Evolutionary conservation across 1,284 basidiomycete species (phyloP).

Genomic region (Tilletia horrida): DNA sequence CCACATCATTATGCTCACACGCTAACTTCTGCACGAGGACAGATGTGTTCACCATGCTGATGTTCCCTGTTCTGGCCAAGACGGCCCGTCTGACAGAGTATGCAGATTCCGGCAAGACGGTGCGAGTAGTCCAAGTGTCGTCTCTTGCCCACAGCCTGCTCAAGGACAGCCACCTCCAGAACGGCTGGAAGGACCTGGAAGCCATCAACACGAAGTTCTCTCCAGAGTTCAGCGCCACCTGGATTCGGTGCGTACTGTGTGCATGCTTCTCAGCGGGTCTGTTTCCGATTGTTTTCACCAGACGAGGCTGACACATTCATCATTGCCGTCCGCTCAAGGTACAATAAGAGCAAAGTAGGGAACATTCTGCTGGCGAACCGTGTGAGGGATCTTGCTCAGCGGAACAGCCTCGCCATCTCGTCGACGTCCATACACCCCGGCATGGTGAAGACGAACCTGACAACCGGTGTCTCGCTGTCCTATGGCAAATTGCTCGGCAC

Average conservation of each 20-base stretch:
- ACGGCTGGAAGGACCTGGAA: slow-evolving; percentile 33
- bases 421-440: slow-evolving; percentile 36
- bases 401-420: slow-evolving; percentile 27
- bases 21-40: not conserved
- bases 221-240: slow-evolving; percentile 34
- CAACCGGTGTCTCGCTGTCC: slow-evolving; percentile 26
- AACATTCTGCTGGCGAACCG: slow-evolving; percentile 42
- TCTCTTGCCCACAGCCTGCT: slow-evolving; percentile 28
- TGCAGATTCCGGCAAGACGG: slow-evolving; percentile 22
- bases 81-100: slow-evolving; percentile 40
- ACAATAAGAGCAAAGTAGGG: slow-evolving; percentile 37
- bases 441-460: slow-evolving; percentile 27
- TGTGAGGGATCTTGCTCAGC: slow-evolving; percentile 25
- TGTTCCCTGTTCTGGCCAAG: slow-evolving; percentile 26
- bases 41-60: slow-evolving; percentile 6
- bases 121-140: slow-evolving; percentile 39
- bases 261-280: not conserved
- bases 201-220: slow-evolving; percentile 33
- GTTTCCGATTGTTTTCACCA: not conserved
- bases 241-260: slow-evolving; percentile 20
- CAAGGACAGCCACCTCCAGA: slow-evolving; percentile 16
- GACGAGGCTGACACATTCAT: not conserved
- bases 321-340: not conserved
- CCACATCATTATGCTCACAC: no score
- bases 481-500: slow-evolving; percentile 28